phyloP scores from a whole-genome alignment of 2,329 filamentous ascomycete genomes.

The Botryotinia calthae region DNA sequence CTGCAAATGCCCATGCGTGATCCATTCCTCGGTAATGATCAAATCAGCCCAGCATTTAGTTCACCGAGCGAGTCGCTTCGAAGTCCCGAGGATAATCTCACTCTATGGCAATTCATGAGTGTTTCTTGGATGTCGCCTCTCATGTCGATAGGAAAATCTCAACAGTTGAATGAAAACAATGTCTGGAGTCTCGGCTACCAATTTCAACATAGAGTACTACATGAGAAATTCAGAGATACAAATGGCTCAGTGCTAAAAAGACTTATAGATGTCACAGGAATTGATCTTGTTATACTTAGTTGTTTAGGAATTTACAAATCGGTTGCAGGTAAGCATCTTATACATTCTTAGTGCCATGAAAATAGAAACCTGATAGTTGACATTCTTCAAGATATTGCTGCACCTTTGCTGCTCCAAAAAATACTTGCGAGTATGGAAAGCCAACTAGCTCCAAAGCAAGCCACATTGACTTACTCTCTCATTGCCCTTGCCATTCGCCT shows the following conservation, averaged over 20 bases:
- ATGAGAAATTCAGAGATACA: slow-evolving; percentile 70
- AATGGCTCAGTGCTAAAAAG: slow-evolving; percentile 69
- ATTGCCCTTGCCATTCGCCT: slow-evolving; percentile 61
- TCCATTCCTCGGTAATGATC: slow-evolving; percentile 49
- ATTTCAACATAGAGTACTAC: slow-evolving; percentile 75
- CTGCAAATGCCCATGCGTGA: slow-evolving; percentile 70
- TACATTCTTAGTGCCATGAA: neutral
- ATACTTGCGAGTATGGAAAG: slow-evolving; percentile 66
- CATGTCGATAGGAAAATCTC: slow-evolving; percentile 60
- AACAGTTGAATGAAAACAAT: slow-evolving; percentile 72
- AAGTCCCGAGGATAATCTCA: slow-evolving; percentile 75
- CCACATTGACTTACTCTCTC: slow-evolving; percentile 63
- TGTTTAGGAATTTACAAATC: slow-evolving; percentile 62
- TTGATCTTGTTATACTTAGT: slow-evolving; percentile 64
- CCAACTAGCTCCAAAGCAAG: slow-evolving; percentile 47
- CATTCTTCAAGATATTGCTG: slow-evolving; percentile 48
- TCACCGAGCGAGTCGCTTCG: slow-evolving; percentile 59
- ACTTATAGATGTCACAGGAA: slow-evolving; percentile 71
- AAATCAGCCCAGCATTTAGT: slow-evolving; percentile 58
- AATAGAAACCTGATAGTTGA: neutral
- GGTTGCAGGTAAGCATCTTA: slow-evolving; percentile 45
- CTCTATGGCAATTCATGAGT: slow-evolving; percentile 78
- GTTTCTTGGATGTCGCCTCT: slow-evolving; percentile 80
- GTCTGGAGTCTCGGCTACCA: slow-evolving; percentile 79
- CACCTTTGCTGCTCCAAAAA: slow-evolving; percentile 69